Evolutionary conservation across 2,329 filamentous ascomycete genomes (phyloP).

Genomic region (Didymosphaeria variabile): DNA sequence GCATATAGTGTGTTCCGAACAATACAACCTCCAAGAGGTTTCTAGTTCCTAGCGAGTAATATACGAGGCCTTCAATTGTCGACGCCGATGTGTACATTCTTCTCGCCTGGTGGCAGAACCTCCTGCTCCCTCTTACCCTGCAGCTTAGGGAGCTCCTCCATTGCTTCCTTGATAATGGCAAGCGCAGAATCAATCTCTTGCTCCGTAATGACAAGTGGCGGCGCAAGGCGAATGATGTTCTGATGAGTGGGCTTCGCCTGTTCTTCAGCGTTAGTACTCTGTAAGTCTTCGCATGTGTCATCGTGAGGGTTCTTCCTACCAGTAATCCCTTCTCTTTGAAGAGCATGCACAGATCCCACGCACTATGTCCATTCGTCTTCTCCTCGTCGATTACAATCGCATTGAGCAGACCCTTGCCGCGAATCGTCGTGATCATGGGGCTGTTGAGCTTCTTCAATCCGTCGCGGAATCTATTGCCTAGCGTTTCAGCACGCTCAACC

Average conservation of each 20-base stretch:
- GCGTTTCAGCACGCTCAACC: conserved; percentile 79
- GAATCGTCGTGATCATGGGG: conserved; percentile 81
- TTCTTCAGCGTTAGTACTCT: conserved; percentile 37
- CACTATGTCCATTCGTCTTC: conserved; percentile 82
- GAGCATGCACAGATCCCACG: conserved; percentile 96
- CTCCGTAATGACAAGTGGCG: conserved; percentile 92
- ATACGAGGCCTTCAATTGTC: conserved; percentile 58
- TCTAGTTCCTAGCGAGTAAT: not conserved
- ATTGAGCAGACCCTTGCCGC: conserved; percentile 94
- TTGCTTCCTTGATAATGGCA: conserved; percentile 79
- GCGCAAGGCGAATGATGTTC: conserved; percentile 98
- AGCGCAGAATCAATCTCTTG: conserved; percentile 82
- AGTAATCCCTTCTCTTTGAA: conserved; percentile 94
- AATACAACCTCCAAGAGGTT: not conserved
- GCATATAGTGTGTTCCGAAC: not conserved
- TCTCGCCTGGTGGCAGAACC: conserved; percentile 67
- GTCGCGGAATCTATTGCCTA: conserved; percentile 85
- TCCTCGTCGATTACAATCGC: conserved; percentile 95
- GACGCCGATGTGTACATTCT: conserved; percentile 67
- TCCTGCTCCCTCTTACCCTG: conserved; percentile 63
- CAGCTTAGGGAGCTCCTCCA: conserved; percentile 79
- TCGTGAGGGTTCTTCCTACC: conserved; percentile 66
- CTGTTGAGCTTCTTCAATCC: conserved; percentile 78
- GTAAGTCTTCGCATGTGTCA: conserved; percentile 45
- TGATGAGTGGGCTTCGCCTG: conserved; percentile 98